These are phyloP conservation scores for Fusarium sp. DNA, from an alignment of 2,329 filamentous ascomycete species.

Conservation along the genomic window DNA sequence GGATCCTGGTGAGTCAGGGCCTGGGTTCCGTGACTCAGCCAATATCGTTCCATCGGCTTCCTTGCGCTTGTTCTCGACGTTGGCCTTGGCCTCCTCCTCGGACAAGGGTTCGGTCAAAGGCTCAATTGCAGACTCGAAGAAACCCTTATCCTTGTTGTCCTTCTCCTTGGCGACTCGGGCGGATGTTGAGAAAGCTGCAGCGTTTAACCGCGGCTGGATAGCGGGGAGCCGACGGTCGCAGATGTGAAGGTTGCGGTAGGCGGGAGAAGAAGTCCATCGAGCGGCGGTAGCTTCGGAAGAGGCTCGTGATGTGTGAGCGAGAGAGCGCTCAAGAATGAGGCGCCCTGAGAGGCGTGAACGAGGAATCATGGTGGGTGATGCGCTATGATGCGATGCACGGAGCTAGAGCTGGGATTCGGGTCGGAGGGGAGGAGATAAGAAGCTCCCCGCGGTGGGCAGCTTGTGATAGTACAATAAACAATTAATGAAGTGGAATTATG, in stretches of 20 bases:
- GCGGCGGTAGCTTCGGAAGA: constrained; percentile 40
- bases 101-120: constrained; percentile 59
- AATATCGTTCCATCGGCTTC: constrained; percentile 59
- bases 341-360: constrained; percentile 55
- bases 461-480: constrained; percentile 15
- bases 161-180: constrained; percentile 51
- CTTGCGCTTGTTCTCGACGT: constrained; percentile 59
- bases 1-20: constrained; percentile 57
- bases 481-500: constrained; percentile 31
- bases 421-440: constrained; percentile 20
- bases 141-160: constrained; percentile 56
- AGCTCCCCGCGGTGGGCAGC: constrained; percentile 45
- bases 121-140: constrained; percentile 62
- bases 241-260: constrained; percentile 46
- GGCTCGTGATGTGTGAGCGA: constrained; percentile 43
- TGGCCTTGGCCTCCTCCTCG: constrained; percentile 65
- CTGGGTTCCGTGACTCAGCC: constrained; percentile 57
- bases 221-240: constrained; percentile 49
- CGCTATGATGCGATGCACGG: constrained; percentile 14
- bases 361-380: constrained; percentile 52
- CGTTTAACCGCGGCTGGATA: constrained; percentile 43
- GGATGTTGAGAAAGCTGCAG: constrained; percentile 53
- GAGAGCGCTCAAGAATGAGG: constrained; percentile 52
- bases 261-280: constrained; percentile 45
- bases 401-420: constrained; percentile 30